Conservation (phyloP, 2,329 filamentous ascomycete species). For the Mycogone perniciosa region DNA sequence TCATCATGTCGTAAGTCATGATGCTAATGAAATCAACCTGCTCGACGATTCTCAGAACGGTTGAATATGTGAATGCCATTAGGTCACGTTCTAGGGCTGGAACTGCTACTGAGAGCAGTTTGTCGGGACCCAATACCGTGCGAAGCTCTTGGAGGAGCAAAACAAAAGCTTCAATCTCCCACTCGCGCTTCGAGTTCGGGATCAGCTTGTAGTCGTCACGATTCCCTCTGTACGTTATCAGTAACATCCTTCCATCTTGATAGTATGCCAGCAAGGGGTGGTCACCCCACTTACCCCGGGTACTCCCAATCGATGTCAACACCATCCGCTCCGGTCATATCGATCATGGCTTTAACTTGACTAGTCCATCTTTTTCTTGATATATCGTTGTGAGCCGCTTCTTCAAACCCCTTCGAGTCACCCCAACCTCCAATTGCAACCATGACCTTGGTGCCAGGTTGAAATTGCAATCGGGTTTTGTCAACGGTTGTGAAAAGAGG, state of each 20-base stretch:
- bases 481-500: conserved; percentile 48
- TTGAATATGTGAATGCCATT: conserved; percentile 57
- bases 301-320: conserved; percentile 61
- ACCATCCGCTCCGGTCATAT: conserved; percentile 58
- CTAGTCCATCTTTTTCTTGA: conserved; percentile 54
- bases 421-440: conserved; percentile 73
- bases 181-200: conserved; percentile 53
- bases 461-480: conserved; percentile 42
- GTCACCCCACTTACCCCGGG: conserved; percentile 33
- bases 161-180: conserved; percentile 59
- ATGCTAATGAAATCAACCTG: conserved; percentile 62
- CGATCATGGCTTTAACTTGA: conserved; percentile 59
- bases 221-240: conserved; percentile 45
- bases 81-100: conserved; percentile 60
- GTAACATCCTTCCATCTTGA: neutral
- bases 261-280: neutral
- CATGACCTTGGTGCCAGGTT: conserved; percentile 52
- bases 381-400: conserved; percentile 44
- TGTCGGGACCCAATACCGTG: conserved; percentile 46
- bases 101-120: conserved; percentile 61
- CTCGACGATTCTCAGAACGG: conserved; percentile 50
- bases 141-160: conserved; percentile 54
- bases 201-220: conserved; percentile 61
- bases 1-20: conserved; percentile 66
- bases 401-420: conserved; percentile 56